A percentile compares a stretch with the other conserved stretches of the same genome.
These are phyloP conservation scores for Helotiales sp. DNA, from an alignment of 2,329 filamentous ascomycete genomes.

Conservation along the genomic window DNA sequence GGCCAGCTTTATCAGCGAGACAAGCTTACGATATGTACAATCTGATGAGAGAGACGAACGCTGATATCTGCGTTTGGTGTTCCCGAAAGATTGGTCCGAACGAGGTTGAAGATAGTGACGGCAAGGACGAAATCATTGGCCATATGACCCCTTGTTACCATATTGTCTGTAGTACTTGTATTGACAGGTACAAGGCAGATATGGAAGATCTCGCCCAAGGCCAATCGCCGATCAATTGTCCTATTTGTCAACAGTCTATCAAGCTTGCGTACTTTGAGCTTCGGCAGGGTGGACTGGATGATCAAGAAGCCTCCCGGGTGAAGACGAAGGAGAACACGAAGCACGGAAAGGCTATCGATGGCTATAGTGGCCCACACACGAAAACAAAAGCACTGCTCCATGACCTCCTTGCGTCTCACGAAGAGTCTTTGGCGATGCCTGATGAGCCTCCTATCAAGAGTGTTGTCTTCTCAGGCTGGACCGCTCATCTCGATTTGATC, in stretches of 20 bases:
- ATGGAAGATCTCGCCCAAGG: conserved; percentile 50
- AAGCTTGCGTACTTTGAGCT: conserved; percentile 71
- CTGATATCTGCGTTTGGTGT: conserved; percentile 75
- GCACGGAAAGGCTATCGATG: conserved; percentile 63
- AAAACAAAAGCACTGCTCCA: conserved; percentile 84
- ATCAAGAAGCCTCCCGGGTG: conserved; percentile 37
- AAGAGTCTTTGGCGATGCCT: conserved; percentile 64
- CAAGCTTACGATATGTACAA: conserved; percentile 87
- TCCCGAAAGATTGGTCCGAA: conserved; percentile 63
- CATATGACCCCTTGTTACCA: conserved; percentile 89
- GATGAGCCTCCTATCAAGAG: conserved; percentile 77
- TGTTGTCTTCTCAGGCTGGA: conserved; percentile 97
- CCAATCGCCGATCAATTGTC: conserved; percentile 60
- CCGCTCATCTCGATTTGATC: conserved; percentile 90
- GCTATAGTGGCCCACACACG: conserved; percentile 85
- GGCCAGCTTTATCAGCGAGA: conserved; percentile 64
- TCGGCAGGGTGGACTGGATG: conserved; percentile 49
- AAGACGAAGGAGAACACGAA: conserved; percentile 47
- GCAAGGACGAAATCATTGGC: conserved; percentile 68
- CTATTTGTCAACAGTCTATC: conserved; percentile 69
- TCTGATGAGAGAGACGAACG: conserved; percentile 81
- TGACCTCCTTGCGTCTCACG: conserved; percentile 70
- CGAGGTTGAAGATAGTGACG: conserved; percentile 61
- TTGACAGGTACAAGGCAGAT: conserved; percentile 61
- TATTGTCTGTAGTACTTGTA: conserved; percentile 78